phyloP scores from a whole-genome alignment of 1,284 basidiomycete genomes.

The Sanghuangporus weigelae region DNA sequence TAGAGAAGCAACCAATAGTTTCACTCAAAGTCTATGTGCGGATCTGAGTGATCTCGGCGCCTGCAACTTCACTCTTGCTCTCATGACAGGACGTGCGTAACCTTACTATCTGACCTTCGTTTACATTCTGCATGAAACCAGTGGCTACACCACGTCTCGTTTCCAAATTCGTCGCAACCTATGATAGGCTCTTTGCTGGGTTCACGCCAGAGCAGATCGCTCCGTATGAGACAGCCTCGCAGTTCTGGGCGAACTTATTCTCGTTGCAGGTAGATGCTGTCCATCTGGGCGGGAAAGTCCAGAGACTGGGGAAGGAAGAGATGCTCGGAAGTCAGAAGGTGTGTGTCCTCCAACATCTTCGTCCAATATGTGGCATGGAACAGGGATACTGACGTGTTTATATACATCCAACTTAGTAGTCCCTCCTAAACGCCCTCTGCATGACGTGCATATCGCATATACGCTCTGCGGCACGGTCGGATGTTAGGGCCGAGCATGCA shows the following conservation, averaged over 20 bases:
- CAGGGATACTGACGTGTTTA: not conserved
- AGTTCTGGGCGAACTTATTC: constrained; percentile 48
- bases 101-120: too few species aligned
- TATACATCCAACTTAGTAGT: constrained; percentile 37
- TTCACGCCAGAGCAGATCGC: constrained; percentile 34
- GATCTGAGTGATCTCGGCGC: too few species aligned
- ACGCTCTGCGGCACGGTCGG: constrained; percentile 29
- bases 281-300: constrained; percentile 30
- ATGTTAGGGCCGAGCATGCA: constrained; percentile 37
- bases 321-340: constrained; percentile 42
- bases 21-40: too few species aligned
- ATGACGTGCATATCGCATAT: constrained; percentile 37
- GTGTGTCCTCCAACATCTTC: constrained; percentile 14
- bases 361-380: too few species aligned
- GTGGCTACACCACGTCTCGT: constrained; percentile 14
- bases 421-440: constrained; percentile 44
- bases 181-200: constrained; percentile 41
- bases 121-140: not conserved
- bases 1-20: not conserved
- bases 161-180: constrained; percentile 39
- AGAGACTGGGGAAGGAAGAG: constrained; percentile 33
- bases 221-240: constrained; percentile 30
- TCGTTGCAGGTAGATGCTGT: constrained; percentile 43
- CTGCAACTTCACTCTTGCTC: too few species aligned
- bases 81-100: too few species aligned